These are phyloP conservation scores for Begonia peltatifolia DNA, from an alignment of 306 rosid species.

Conservation along the genomic window DNA sequence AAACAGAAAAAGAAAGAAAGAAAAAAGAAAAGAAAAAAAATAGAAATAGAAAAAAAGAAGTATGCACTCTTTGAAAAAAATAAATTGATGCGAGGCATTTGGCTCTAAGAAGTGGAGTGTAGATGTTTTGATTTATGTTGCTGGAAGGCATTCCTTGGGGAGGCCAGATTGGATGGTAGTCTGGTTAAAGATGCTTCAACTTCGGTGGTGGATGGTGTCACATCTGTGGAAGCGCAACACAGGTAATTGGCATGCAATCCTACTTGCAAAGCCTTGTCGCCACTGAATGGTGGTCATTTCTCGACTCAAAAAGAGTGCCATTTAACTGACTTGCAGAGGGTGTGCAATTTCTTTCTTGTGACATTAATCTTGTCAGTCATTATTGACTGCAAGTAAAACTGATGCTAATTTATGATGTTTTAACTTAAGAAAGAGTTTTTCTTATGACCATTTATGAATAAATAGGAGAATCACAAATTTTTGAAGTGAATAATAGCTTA, in stretches of 20 bases:
- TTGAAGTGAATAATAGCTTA: too few relatives aligned
- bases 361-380: conserved; percentile 21
- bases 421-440: too few relatives aligned
- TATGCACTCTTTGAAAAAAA: background rate
- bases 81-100: background rate
- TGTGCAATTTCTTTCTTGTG: conserved; percentile 33
- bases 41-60: conserved; percentile 4
- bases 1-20: background rate
- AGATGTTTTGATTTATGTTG: conserved; percentile 9
- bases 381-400: conserved; percentile 1
- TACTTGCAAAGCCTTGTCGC: conserved; percentile 41
- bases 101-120: conserved; percentile 2
- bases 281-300: conserved; percentile 44
- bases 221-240: conserved; percentile 31
- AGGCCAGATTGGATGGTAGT: conserved; percentile 30
- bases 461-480: too few relatives aligned
- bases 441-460: too few relatives aligned
- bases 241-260: conserved; percentile 33
- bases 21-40: background rate
- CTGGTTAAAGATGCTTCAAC: conserved; percentile 40
- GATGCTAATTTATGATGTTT: conserved; percentile 1
- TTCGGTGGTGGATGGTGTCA: conserved; percentile 3
- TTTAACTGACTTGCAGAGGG: conserved; percentile 30
- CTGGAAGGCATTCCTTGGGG: conserved; percentile 18
- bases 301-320: conserved; percentile 28